Evolutionary conservation across 352 stramenopile species (phyloP), one percentile per base, ranked within the genome.

Genomic region (Aphanomyces invadans): DNA sequence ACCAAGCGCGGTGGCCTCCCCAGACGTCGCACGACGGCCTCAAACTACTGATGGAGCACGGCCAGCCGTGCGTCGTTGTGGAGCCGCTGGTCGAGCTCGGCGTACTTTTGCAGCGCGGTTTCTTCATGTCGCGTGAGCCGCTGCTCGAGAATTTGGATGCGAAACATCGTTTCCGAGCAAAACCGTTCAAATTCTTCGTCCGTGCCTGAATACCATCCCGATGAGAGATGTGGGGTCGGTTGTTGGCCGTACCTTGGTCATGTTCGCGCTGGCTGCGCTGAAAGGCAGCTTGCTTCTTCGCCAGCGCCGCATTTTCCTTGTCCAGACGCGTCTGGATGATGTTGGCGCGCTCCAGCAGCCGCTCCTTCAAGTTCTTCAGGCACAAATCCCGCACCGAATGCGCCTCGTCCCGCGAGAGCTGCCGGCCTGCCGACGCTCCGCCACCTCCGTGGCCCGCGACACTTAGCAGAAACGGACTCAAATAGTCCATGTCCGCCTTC

Each of bases 71-170:
- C 72, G 69, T 97, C 92, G 62, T 76, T 86, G 63, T 93, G 76
- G 52, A 97, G 78, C 25, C 95, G 90, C 51, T 95, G 87, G 75
- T 97, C 90, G 75, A 98, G 90, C 55, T 97, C 90, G 21, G 88
- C 87, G 78, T 97, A 97, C 64, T 98, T 97, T 36, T 95, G 87
- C 62, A 97, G 74, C 32, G 92, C 92, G 3, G 78, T 95, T 70
- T 97, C 88, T 65, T 98, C 93, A 70, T 98, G 89, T 46, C 88
- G 89, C 32, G 86, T 79, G 19, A 97, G 77, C 2, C 92, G 86
- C 69, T 97, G 90, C 74, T 98, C 89, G 52, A 98, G 74, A 62
- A 98, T 97, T 75, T 97, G 87, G 71, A 98, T 98, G 46, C 92
- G 80, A 72, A 98, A 98, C 89, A 98, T 97, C 57, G 90, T 92